Evolutionary conservation across 164 flowering plant genomes (phyloP).

Genomic region (Vitis vinifera): ASM3070453v1 NC_081818.1:27126501-27127000

Average conservation of each 20-base stretch:
- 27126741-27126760: neutral
- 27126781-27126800: conserved; percentile 31
- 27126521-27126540: too few species aligned
- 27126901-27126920: neutral
- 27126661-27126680: conserved; percentile 36
- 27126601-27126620: conserved; percentile 26
- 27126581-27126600: neutral
- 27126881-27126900: neutral
- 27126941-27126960: neutral
- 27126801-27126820: conserved; percentile 31
- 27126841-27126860: conserved; percentile 16
- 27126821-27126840: conserved; percentile 24
- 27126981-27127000: conserved; percentile 10
- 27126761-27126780: conserved; percentile 14
- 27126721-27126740: neutral
- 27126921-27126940: neutral
- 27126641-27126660: conserved; percentile 41
- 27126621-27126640: conserved; percentile 36
- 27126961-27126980: conserved; percentile 20
- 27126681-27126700: neutral
- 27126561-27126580: too few species aligned
- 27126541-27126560: too few species aligned
- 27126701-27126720: neutral
- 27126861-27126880: neutral
- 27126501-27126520: too few species aligned